Base-by-base conservation (phyloP, 192 early-diverging fungal genomes). In the Paraglomus occultum region DNA sequence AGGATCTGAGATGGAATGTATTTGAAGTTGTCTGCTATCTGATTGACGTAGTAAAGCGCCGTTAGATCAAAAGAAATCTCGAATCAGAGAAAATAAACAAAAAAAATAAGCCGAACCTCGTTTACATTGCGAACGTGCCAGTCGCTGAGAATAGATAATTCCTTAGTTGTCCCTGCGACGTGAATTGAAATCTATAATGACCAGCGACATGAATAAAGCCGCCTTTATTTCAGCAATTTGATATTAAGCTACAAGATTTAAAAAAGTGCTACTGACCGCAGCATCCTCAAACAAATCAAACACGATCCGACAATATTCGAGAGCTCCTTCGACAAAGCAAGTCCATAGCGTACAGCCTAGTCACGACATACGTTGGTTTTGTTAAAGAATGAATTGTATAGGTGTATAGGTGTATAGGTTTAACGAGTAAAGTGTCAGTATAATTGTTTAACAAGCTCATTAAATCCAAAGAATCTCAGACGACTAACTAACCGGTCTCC, bases 241-340 rank as follows among this genome's bases (percentile, higher is more conserved):
- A 31, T 31, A 31, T 31, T 31, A 31, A 31, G 31, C 31, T 31
- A 31, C 3, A n/a, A 20, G 17, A 52, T 58, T 11, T 39, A 58
- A 15, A 10, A 6, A 12, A 17, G 42, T 17, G 55, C 5, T 58
- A 10, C 55, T 58, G 31, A 58, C 55, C 55, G 55, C 55, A 17
- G 55, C 55, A 39, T 58, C 55, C n/a, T 64, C 71, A 6, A 55
- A 68, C 15, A 68, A 23, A 23, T 73, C 71, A 40, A 73, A 73
- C 52, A 48, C 42, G 2, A 73, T 43, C 7, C 71, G 71, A 55
- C 71, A 73, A 50, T 73, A 73, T 42, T 73, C 71, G 20, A 73
- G 42, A 7, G 71, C 67, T 22, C 51, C 71, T 54, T 73, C 71
- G 5, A 68, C 66, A 23, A 73, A 60, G 17, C 71, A 73, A 22